phyloP scores from a whole-genome alignment of 768 basidiomycete species.

The Steccherinum ochraceum region DNA sequence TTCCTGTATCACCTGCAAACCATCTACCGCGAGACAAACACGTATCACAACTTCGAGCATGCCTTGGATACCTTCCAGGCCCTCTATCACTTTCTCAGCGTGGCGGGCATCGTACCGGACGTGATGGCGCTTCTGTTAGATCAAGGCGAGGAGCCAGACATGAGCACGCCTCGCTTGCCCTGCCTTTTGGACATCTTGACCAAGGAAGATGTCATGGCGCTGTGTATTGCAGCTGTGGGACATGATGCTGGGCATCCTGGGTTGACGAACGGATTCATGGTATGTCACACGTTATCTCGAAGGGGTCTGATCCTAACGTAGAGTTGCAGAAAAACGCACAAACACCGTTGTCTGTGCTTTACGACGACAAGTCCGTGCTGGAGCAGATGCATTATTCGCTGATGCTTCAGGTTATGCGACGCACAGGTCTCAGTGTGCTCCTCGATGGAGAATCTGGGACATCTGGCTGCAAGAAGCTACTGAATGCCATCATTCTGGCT shows the following conservation, averaged over 20 bases:
- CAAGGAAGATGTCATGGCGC: slow-evolving; percentile 72
- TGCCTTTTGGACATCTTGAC: slow-evolving; percentile 25
- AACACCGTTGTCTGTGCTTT: slow-evolving; percentile 82
- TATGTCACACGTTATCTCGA: slow-evolving; percentile 10
- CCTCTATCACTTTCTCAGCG: slow-evolving; percentile 74
- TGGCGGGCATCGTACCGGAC: slow-evolving; percentile 77
- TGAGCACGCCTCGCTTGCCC: background rate
- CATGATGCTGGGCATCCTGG: slow-evolving; percentile 98
- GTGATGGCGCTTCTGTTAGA: slow-evolving; percentile 53
- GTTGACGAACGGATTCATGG: slow-evolving; percentile 91
- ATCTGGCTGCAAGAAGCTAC: slow-evolving; percentile 53
- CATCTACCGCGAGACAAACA: slow-evolving; percentile 86
- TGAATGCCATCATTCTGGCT: slow-evolving; percentile 79
- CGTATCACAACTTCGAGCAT: slow-evolving; percentile 98
- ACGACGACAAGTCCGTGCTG: slow-evolving; percentile 83
- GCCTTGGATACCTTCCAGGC: slow-evolving; percentile 96
- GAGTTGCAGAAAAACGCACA: slow-evolving; percentile 85
- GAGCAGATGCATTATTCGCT: slow-evolving; percentile 90
- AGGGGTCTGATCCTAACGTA: background rate
- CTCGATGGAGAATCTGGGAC: slow-evolving; percentile 38
- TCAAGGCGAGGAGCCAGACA: slow-evolving; percentile 11
- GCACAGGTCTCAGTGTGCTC: slow-evolving; percentile 66
- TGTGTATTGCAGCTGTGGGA: slow-evolving; percentile 90
- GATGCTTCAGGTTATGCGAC: slow-evolving; percentile 72
- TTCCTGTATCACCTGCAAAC: slow-evolving; percentile 87